These are phyloP conservation scores for Fusarium sp. DNA, from an alignment of 2,329 filamentous ascomycete species.

Conservation along the genomic window DNA sequence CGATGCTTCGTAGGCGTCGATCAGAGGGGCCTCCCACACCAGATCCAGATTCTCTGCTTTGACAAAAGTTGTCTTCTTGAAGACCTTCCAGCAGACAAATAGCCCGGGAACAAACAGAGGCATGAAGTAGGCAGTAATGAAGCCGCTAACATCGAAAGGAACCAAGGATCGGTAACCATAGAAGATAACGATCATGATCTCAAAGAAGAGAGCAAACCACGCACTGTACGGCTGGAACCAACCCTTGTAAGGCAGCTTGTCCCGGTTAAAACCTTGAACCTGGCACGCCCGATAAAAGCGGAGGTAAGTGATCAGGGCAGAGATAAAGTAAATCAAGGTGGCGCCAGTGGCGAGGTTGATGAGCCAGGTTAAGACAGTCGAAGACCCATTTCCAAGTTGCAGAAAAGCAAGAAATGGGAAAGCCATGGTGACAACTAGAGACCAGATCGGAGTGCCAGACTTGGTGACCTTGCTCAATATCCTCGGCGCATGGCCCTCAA, in stretches of 20 bases:
- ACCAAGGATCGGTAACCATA: slow-evolving; percentile 66
- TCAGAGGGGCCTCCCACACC: slow-evolving; percentile 66
- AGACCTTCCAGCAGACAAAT: slow-evolving; percentile 70
- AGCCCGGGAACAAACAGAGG: slow-evolving; percentile 62
- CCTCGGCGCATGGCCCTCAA: slow-evolving; percentile 59
- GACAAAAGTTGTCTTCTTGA: slow-evolving; percentile 67
- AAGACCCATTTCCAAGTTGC: slow-evolving; percentile 58
- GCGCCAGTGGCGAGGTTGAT: slow-evolving; percentile 66
- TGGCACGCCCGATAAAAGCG: slow-evolving; percentile 63
- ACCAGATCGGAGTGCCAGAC: slow-evolving; percentile 69
- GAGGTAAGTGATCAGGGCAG: slow-evolving; percentile 66
- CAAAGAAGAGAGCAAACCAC: slow-evolving; percentile 55
- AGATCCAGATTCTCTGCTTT: slow-evolving; percentile 66
- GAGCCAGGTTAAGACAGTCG: slow-evolving; percentile 63
- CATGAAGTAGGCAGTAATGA: slow-evolving; percentile 67
- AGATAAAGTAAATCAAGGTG: slow-evolving; percentile 58
- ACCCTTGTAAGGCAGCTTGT: slow-evolving; percentile 68
- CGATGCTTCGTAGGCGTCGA: slow-evolving; percentile 66
- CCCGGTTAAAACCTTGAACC: slow-evolving; percentile 63
- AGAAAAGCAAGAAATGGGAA: slow-evolving; percentile 65
- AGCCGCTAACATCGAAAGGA: slow-evolving; percentile 59
- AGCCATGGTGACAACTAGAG: slow-evolving; percentile 62
- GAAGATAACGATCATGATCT: slow-evolving; percentile 55
- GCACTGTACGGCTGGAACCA: slow-evolving; percentile 50
- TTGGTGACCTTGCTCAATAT: slow-evolving; percentile 68